These are phyloP conservation scores for Boletus eberwhitei DNA, from an alignment of 768 basidiomycete genomes.

Conservation along the genomic window DNA sequence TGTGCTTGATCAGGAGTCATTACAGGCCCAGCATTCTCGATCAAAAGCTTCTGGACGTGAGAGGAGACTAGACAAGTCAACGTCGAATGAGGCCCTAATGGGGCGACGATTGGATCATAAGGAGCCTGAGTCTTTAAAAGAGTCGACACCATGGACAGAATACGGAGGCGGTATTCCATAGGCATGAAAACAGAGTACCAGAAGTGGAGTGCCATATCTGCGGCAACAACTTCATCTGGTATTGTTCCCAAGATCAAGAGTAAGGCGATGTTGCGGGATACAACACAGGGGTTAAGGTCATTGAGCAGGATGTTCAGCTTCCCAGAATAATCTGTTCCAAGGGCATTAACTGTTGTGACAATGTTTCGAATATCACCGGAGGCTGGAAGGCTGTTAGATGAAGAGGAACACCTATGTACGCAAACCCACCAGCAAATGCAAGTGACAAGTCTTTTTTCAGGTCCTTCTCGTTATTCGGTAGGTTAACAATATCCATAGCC, in stretches of 20 bases:
- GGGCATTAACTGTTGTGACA: constrained; percentile 40
- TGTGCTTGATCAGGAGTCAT: constrained; percentile 27
- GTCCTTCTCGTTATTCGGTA: constrained; percentile 22
- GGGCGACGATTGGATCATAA: constrained; percentile 1
- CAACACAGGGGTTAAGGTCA: constrained; percentile 32
- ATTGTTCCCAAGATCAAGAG: constrained; percentile 40
- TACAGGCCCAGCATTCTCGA: constrained; percentile 10
- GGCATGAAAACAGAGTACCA: constrained; percentile 48
- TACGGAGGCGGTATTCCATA: constrained; percentile 25
- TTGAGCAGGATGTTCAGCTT: constrained; percentile 40
- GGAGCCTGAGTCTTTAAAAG: constrained; percentile 7
- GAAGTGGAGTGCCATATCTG: constrained; percentile 45
- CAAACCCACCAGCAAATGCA: constrained; percentile 22
- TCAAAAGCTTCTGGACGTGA: constrained; percentile 9
- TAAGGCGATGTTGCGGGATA: constrained; percentile 40
- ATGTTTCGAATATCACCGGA: constrained; percentile 50
- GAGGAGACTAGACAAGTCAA: constrained; percentile 14
- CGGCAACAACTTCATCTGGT: constrained; percentile 32
- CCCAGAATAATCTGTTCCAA: constrained; percentile 42
- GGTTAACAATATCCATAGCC: constrained; percentile 33
- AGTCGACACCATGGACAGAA: constrained; percentile 19
- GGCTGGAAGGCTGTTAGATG: constrained; percentile 26
- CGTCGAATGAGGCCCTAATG: constrained; percentile 13
- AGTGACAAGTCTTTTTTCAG: constrained; percentile 20
- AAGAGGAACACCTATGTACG: background rate